These are phyloP conservation scores for Chlorella ohadii DNA, from an alignment of 139 green algal species.

Conservation along the genomic window DNA sequence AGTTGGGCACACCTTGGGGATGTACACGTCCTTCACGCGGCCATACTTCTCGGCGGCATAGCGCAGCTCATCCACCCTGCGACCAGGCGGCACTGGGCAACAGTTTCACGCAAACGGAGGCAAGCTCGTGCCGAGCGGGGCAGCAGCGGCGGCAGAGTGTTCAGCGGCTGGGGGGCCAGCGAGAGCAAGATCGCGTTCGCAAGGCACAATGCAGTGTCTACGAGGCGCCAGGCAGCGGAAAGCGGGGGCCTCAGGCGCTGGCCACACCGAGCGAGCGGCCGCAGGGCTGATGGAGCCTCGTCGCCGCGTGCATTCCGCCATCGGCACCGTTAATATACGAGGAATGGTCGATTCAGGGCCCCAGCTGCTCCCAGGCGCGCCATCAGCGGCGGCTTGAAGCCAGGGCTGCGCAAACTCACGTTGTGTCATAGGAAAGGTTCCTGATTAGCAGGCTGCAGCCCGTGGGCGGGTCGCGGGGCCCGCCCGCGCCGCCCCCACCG, in stretches of 20 bases:
- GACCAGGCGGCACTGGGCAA: neutral
- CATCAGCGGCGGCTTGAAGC: neutral
- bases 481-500: neutral
- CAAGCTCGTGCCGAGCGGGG: too few relatives aligned
- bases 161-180: neutral
- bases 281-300: too few relatives aligned
- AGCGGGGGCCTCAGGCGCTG: too few relatives aligned
- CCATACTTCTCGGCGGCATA: constrained; percentile 54
- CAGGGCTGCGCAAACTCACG: neutral
- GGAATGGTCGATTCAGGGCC: too few relatives aligned
- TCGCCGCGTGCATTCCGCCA: too few relatives aligned
- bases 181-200: too few relatives aligned
- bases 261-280: too few relatives aligned
- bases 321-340: too few relatives aligned
- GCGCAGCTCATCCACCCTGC: constrained; percentile 39
- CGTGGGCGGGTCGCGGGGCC: constrained; percentile 6
- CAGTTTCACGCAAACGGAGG: too few relatives aligned
- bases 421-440: constrained; percentile 1
- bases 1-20: constrained; percentile 12
- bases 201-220: too few relatives aligned
- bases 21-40: constrained; percentile 38
- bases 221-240: too few relatives aligned
- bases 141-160: neutral
- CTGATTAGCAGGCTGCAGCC: constrained; percentile 29
- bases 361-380: too few relatives aligned